Evolutionary conservation across 2,329 filamentous ascomycete species (phyloP).

Genomic region (Thielaviopsis cerberus): DNA sequence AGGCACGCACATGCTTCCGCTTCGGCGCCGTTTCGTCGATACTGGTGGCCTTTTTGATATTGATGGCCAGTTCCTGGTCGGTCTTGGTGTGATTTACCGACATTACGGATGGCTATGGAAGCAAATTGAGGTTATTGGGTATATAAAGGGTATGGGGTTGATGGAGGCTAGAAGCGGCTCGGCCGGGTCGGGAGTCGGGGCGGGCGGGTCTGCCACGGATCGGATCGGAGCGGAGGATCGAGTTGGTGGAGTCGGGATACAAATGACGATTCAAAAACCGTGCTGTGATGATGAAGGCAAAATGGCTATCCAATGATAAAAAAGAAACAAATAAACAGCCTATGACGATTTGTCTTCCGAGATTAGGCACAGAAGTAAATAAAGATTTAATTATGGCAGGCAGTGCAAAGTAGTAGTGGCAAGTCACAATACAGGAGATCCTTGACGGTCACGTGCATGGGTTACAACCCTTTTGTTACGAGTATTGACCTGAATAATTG

Average conservation of each 20-base stretch:
- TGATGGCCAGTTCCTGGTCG: conserved; percentile 49
- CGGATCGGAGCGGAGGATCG: not conserved
- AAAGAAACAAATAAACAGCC: too few relatives aligned
- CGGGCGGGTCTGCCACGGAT: not conserved
- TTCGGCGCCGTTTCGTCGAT: conserved; percentile 50
- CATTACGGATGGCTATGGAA: too few relatives aligned
- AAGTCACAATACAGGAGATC: not conserved
- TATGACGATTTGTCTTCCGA: too few relatives aligned
- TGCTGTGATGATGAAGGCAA: not conserved
- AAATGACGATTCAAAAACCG: not conserved
- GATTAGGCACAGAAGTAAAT: too few relatives aligned
- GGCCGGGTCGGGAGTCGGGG: not conserved
- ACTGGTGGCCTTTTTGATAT: conserved; percentile 52
- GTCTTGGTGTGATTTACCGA: conserved; percentile 27
- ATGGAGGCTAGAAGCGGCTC: not conserved
- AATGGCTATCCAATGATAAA: too few relatives aligned
- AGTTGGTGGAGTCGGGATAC: not conserved
- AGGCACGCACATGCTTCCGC: conserved; percentile 89
- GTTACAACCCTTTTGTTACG: too few relatives aligned
- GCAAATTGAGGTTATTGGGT: too few relatives aligned
- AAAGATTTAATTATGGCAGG: too few relatives aligned
- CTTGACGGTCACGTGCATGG: too few relatives aligned
- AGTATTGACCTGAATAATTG: not conserved
- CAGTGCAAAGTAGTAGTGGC: not conserved
- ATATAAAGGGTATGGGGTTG: too few relatives aligned